Evolutionary conservation across 2,329 filamentous ascomycete species (phyloP), one percentile per base, ranked within the genome.

Genomic region (Diaporthe sp.): DNA sequence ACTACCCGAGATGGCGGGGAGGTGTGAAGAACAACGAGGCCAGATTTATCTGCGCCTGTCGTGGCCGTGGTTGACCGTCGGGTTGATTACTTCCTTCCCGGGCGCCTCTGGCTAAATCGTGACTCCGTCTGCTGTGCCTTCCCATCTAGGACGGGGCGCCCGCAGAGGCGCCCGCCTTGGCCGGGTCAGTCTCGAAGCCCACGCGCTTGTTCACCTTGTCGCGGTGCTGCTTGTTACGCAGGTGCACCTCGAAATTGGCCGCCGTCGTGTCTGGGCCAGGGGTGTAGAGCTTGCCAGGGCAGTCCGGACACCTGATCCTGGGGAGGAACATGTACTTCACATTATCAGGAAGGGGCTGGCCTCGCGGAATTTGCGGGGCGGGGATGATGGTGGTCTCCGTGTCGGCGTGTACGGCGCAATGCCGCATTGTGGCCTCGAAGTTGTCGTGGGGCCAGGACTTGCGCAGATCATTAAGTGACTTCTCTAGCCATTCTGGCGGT

Each of bases 391-490:
- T 91, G 28, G 90, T 85, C 76, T 93, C 91, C 3, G 94, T 96
- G 67, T 90, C 87, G 15, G 90, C 90, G 82, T 98, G 93, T 77
- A 98, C 90, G 75, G 94, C 92, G 34, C 92, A 94, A 84, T 97
- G 96, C 76, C 95, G 95, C 97, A 99, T 99, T 31, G 93, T 90
- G 72, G 92, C 94, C 84, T 98, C 95, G 82, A 98, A 98, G 42
- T 90, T 89, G 83, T 98, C 95, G 79, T 93, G 90, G 4, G 94
- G 93, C 81, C 98, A 96, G 76, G 89, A 87, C 79, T 92, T 92
- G 79, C 87, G 87, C 74, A 98, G 90, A 34, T 92, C 89, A 75
- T 90, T 87, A n/a, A 98, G 90, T 72, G 94, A 93, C 51, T 89
- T 86, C 74, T 89, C 87, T 74, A 99, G 93, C 97, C 97, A 98